Base-by-base conservation (phyloP, 208 protist genomes). In the Leishmania tropica region DNA sequence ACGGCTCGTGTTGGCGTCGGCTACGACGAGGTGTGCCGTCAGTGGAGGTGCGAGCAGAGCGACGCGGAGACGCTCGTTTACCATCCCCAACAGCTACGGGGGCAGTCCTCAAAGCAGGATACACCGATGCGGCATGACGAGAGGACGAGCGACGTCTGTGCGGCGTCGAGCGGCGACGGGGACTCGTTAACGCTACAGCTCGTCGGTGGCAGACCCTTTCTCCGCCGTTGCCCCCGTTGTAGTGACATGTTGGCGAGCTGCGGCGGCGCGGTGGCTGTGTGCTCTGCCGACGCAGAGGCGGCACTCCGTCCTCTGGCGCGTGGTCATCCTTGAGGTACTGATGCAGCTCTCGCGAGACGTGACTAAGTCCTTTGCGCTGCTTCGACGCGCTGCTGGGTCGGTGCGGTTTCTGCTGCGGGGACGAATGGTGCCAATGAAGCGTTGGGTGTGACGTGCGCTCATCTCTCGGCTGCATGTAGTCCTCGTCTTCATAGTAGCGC, bases 241-340 rank as follows among this genome's bases (percentile, higher is more conserved):
- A 35, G 48, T 78, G 81, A n/a, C 64, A 54, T 65, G 67, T 81
- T 47, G 80, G 62, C 13, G 84, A 84, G 76, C 35, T 78, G 60
- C 81, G 81, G 11, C 62, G 74, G 76, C 74, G 71, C 35, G 85
- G 85, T 21, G 81, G 85, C 78, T 88, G 85, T 60, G 85, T 88
- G 81, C 81, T 88, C 81, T 85, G 81, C 40, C 81, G 82, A 62
- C 76, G 82, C 75, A 86, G 62, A 62, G 78, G 80, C 24, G 54
- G 83, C 24, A 80, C 83, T 8, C 75, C 83, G 21, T 80, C 78
- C 54, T 80, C 83, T 51, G 81, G 74, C 15, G 72, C 24, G 77
- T 85, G 79, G 64, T 79, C 77, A 54, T 79, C 71, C 17, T 11
- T 53, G 53, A 17, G 65, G 62, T 75, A 68, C 40, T 60, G 68